phyloP scores from a whole-genome alignment of 208 protist species.

The Leptomonas pyrrhocoris region DNA sequence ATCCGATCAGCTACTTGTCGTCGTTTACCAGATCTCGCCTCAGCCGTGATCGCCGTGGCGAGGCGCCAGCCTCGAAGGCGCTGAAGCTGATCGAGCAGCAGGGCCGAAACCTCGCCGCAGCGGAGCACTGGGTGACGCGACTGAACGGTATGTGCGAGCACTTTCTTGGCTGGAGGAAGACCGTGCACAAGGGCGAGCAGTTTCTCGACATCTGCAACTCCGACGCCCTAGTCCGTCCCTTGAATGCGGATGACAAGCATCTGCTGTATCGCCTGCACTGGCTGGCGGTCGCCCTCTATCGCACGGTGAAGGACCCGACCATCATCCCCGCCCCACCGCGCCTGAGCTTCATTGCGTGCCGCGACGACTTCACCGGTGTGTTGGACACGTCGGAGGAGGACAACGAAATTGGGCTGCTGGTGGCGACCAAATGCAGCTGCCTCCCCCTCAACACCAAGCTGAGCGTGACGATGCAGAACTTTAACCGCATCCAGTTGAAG shows the following conservation, averaged over 20 bases:
- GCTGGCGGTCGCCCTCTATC: constrained; percentile 49
- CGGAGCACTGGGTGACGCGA: constrained; percentile 28
- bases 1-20: constrained; percentile 20
- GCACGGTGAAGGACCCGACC: constrained; percentile 35
- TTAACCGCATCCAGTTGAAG: constrained; percentile 33
- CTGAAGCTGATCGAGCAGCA: constrained; percentile 36
- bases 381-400: constrained; percentile 37
- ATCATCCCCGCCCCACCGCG: constrained; percentile 47
- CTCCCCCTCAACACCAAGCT: constrained; percentile 47
- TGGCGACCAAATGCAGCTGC: constrained; percentile 66
- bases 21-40: constrained; percentile 19
- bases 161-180: constrained; percentile 45
- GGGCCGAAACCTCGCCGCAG: constrained; percentile 34
- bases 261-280: constrained; percentile 54
- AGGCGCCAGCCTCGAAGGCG: constrained; percentile 13
- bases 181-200: constrained; percentile 23
- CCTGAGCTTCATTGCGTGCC: constrained; percentile 58
- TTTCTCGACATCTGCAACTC: constrained; percentile 35
- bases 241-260: constrained; percentile 46
- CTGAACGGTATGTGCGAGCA: constrained; percentile 60
- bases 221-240: constrained; percentile 32
- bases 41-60: constrained; percentile 16
- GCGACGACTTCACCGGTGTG: constrained; percentile 13
- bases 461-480: constrained; percentile 32
- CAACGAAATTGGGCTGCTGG: constrained; percentile 45